Evolutionary conservation across 495 filamentous ascomycete genomes (phyloP).

Genomic region (Aspergillus funiculosus): DNA sequence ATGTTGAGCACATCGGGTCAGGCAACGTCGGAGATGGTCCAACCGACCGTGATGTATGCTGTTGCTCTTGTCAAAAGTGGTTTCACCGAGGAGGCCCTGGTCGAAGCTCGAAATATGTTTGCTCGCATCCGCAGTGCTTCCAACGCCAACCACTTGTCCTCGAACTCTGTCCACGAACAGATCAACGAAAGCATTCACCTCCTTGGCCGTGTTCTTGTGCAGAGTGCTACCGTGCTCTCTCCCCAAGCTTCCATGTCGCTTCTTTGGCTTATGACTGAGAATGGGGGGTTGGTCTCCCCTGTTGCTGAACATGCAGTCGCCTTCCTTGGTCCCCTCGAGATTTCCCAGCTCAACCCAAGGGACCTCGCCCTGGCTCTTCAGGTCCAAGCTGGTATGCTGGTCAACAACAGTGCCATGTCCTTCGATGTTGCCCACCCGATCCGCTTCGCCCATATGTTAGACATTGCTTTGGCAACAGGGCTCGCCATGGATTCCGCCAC

Average conservation of each 20-base stretch:
- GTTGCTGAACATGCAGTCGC: constrained; percentile 59
- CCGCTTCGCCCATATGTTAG: constrained; percentile 58
- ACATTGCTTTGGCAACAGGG: constrained; percentile 44
- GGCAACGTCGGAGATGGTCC: constrained; percentile 63
- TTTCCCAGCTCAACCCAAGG: constrained; percentile 48
- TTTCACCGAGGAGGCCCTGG: constrained; percentile 67
- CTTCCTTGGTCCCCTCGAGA: constrained; percentile 52
- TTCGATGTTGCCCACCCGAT: constrained; percentile 51
- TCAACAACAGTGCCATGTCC: constrained; percentile 35
- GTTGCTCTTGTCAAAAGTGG: constrained; percentile 76
- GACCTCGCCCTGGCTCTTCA: constrained; percentile 58
- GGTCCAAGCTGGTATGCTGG: constrained; percentile 58
- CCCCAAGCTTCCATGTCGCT: constrained; percentile 53
- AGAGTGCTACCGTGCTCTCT: constrained; percentile 43
- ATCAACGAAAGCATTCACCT: constrained; percentile 85
- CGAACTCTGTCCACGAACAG: constrained; percentile 53
- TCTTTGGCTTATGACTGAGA: constrained; percentile 70
- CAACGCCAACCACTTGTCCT: constrained; percentile 24
- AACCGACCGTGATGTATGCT: constrained; percentile 80
- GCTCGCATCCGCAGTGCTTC: constrained; percentile 60
- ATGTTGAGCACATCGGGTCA: constrained; percentile 56
- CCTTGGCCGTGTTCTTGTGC: constrained; percentile 53
- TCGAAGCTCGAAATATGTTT: constrained; percentile 77
- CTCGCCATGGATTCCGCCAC: constrained; percentile 48
- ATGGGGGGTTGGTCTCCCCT: constrained; percentile 56